These are phyloP conservation scores for Mycena capillaripes DNA, from an alignment of 768 basidiomycete species.

Conservation along the genomic window DNA sequence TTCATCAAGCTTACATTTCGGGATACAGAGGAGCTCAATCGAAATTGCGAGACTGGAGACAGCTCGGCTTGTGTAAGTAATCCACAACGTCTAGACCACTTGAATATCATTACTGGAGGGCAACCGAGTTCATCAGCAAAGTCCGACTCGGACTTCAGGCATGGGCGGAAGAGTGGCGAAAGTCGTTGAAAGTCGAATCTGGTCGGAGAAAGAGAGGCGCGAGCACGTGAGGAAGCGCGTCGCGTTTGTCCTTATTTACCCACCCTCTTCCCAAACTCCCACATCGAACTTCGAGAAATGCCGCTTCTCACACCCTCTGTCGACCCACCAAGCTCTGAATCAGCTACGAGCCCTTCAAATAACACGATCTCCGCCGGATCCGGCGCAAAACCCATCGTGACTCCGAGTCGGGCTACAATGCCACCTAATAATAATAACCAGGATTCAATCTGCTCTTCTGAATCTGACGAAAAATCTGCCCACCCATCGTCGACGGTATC, in stretches of 20 bases:
- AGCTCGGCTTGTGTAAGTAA: too few species aligned
- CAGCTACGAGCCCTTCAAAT: neutral
- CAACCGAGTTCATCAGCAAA: too few species aligned
- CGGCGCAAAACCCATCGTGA: neutral
- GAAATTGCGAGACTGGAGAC: too few species aligned
- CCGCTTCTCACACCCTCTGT: conserved; percentile 13
- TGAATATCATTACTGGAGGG: too few species aligned
- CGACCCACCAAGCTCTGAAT: neutral
- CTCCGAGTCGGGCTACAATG: neutral
- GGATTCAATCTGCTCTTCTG: too few species aligned
- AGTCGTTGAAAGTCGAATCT: too few species aligned
- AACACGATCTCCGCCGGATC: neutral
- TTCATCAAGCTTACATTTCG: too few species aligned
- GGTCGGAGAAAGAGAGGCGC: neutral
- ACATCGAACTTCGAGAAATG: neutral
- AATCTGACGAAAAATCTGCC: neutral
- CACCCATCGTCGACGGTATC: conserved; percentile 48
- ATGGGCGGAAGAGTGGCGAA: too few species aligned
- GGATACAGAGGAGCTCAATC: too few species aligned
- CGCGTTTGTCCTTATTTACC: conserved; percentile 8
- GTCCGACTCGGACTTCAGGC: too few species aligned
- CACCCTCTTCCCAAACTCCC: neutral
- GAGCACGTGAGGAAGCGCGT: conserved; percentile 16
- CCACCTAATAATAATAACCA: neutral
- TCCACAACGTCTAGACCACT: too few species aligned